Evolutionary conservation across 768 basidiomycete genomes (phyloP).

Genomic region (Tylopilus sp.): DNA sequence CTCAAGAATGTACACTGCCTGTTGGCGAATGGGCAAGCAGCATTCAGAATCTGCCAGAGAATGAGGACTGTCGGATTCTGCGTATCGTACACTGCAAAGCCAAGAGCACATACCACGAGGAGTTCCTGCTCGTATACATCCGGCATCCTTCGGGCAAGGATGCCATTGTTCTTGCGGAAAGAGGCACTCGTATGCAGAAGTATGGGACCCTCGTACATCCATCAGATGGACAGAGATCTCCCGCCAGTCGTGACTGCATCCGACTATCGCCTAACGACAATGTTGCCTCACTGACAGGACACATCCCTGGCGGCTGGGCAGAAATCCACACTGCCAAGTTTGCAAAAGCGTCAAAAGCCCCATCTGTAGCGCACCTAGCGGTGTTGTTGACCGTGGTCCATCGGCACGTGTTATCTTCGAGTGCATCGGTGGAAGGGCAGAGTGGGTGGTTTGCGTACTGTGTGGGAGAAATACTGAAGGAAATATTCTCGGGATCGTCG

Average conservation of each 20-base stretch:
- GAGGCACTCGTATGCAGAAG: not conserved
- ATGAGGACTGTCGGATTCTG: not conserved
- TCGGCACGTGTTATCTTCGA: not conserved
- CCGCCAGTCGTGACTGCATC: not conserved
- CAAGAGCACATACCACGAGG: not conserved
- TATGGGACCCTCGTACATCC: not conserved
- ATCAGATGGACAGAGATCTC: not conserved
- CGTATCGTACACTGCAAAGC: constrained; percentile 5
- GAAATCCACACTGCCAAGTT: not conserved
- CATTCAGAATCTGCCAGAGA: not conserved
- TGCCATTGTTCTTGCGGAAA: not conserved
- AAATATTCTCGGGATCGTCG: constrained; percentile 9
- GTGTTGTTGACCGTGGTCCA: not conserved
- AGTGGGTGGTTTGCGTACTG: constrained; percentile 15
- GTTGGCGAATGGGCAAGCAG: not conserved
- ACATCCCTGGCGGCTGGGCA: not conserved
- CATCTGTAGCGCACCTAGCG: constrained; percentile 1
- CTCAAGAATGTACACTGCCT: not conserved
- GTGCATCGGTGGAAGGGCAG: not conserved
- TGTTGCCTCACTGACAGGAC: not conserved
- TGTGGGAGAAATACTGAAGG: constrained; percentile 8
- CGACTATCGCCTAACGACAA: not conserved
- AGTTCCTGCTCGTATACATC: constrained; percentile 1
- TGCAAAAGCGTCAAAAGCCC: not conserved
- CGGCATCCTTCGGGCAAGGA: constrained; percentile 1